Evolutionary conservation across 1,139 yeast species (phyloP).

Genomic region (Starmera stellimalicola): DNA sequence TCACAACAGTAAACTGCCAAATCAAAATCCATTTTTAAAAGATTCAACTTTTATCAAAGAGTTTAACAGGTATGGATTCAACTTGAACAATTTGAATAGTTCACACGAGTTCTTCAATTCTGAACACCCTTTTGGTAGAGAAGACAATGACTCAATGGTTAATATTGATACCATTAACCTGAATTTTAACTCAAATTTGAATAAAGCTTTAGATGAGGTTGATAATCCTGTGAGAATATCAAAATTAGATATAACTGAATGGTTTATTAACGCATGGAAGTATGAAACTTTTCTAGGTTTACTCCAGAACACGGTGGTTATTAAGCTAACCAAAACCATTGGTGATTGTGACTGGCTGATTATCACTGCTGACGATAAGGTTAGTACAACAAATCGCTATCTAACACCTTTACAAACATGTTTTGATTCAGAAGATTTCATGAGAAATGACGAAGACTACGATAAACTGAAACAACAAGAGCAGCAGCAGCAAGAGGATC

Average conservation of each 20-base stretch:
- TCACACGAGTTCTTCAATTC: neutral
- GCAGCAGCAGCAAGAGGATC: neutral
- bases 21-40: constrained; percentile 14
- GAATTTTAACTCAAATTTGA: constrained; percentile 18
- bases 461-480: neutral
- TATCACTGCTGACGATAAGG: constrained; percentile 22
- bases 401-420: constrained; percentile 17
- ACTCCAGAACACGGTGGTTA: constrained; percentile 23
- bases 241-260: constrained; percentile 23
- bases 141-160: constrained; percentile 15
- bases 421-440: constrained; percentile 8
- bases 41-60: constrained; percentile 24
- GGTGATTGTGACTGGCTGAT: constrained; percentile 28
- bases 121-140: constrained; percentile 6
- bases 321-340: constrained; percentile 24
- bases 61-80: constrained; percentile 24
- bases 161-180: constrained; percentile 19
- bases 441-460: constrained; percentile 8
- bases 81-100: constrained; percentile 2
- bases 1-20: no score
- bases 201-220: constrained; percentile 8
- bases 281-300: constrained; percentile 25
- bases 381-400: constrained; percentile 17
- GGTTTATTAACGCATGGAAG: constrained; percentile 27
- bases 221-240: constrained; percentile 21